phyloP scores from a whole-genome alignment of 768 basidiomycete genomes.

The Termitomyces sp. region DNA sequence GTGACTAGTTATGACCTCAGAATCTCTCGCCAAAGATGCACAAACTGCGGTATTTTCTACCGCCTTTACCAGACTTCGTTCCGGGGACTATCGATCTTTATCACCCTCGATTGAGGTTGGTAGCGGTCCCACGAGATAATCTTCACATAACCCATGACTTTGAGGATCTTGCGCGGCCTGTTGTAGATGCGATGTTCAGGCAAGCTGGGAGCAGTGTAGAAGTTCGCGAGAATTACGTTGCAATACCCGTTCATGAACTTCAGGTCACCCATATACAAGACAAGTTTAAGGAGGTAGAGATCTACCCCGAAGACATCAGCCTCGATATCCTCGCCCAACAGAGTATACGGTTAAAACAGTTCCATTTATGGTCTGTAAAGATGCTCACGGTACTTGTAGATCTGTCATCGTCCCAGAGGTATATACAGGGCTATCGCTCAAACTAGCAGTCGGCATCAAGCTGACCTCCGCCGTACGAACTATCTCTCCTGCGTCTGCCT shows the following conservation, averaged over 20 bases:
- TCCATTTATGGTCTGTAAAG: neutral
- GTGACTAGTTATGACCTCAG: neutral
- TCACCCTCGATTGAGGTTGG: constrained; percentile 42
- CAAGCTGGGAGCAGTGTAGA: constrained; percentile 29
- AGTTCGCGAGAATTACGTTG: constrained; percentile 29
- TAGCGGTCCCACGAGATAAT: constrained; percentile 36
- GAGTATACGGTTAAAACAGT: constrained; percentile 39
- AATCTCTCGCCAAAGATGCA: constrained; percentile 40
- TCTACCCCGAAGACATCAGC: constrained; percentile 36
- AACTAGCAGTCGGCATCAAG: constrained; percentile 50
- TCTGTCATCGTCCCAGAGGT: constrained; percentile 49
- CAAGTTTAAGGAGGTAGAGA: constrained; percentile 42
- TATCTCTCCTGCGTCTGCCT: constrained; percentile 54
- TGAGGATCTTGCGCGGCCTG: constrained; percentile 33
- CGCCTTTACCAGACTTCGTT: constrained; percentile 38
- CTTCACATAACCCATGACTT: constrained; percentile 48
- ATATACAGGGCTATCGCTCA: constrained; percentile 42
- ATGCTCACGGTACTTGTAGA: constrained; percentile 20
- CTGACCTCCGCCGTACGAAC: constrained; percentile 55
- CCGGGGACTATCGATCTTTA: constrained; percentile 48
- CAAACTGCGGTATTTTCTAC: constrained; percentile 46
- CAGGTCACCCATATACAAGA: constrained; percentile 44
- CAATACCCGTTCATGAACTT: constrained; percentile 51
- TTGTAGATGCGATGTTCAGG: constrained; percentile 34
- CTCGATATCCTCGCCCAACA: constrained; percentile 46